These are phyloP conservation scores for Fusarium protoensiforme DNA, from an alignment of 2,329 filamentous ascomycete genomes.

Conservation along the genomic window DNA sequence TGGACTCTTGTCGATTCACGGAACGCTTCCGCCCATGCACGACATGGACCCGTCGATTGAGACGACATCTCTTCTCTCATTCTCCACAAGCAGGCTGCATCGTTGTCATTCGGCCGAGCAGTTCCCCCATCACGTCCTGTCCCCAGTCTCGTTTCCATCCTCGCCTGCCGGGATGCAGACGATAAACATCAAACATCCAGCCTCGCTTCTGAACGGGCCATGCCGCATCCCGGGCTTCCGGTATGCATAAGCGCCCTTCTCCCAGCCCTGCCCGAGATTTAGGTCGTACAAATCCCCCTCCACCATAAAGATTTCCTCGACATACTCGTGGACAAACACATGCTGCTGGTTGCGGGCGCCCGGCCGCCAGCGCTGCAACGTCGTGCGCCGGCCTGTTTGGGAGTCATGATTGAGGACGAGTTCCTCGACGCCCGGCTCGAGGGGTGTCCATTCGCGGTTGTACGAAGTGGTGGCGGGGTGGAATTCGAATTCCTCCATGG, in stretches of 20 bases:
- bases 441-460: conserved; percentile 35
- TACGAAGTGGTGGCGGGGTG: conserved; percentile 36
- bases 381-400: conserved; percentile 43
- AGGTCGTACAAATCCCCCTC: conserved; percentile 50
- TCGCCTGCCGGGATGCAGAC: conserved; percentile 33
- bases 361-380: conserved; percentile 51
- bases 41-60: neutral
- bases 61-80: neutral
- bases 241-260: conserved; percentile 52
- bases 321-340: conserved; percentile 49
- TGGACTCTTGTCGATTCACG: neutral
- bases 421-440: conserved; percentile 50
- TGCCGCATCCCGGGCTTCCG: conserved; percentile 53
- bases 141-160: conserved; percentile 15
- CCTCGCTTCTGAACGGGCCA: conserved; percentile 49
- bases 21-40: neutral
- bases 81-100: neutral
- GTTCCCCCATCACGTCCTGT: conserved; percentile 6
- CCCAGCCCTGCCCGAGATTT: conserved; percentile 44
- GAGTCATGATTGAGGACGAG: conserved; percentile 49
- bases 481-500: conserved; percentile 45
- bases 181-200: conserved; percentile 50
- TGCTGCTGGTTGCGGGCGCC: conserved; percentile 40
- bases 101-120: neutral
- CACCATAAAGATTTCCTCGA: conserved; percentile 52